Base-by-base conservation (phyloP, 1,284 basidiomycete species). In the Puccinia horiana region DNA sequence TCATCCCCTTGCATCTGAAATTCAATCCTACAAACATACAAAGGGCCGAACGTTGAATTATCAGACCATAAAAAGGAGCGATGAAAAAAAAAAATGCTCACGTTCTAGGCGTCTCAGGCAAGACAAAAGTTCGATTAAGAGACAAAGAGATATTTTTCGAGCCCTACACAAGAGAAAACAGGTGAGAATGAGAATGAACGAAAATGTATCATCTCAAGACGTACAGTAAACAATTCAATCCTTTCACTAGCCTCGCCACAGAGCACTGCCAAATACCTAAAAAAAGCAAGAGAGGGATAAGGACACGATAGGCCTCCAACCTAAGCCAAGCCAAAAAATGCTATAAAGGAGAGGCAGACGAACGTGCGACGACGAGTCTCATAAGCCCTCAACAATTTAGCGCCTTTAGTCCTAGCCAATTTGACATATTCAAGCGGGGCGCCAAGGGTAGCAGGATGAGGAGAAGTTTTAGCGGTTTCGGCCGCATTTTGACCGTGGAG, bases 181-280 rank as follows among this genome's bases (percentile, higher is more conserved):
- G 26, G 76, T 11, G 23, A 18, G 29, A 49, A 14, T 74, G 12
- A 16, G 29, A 89, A 1, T 93, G 92, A 29, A 92, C 93, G 67
- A 92, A 89, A 84, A 93, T 93, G 40, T 35, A 12, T 32, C 56
- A 8, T 14, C 3, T 18, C 20, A 80, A 35, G 3, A 56, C 83
- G 81, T 32, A 85, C 93, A 44, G 94, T 94, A 87, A 95, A 95
- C 4, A 95, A 88, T 85, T 95, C 93, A 74, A 95, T 93, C 85
- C 94, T 93, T 88, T 95, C 93, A n/a, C 93, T 93, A 84, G 91
- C 92, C 56, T 95, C 94, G n/a, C 93, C 93, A 84, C 94, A 94
- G 0, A 95, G 89, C 84, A 95, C 94, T 6, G 94, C 93, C 40
- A 95, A 89, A 88, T 94, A 94, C 86, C 93, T 94, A 83, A 6